Conservation (phyloP, 2,329 filamentous ascomycete genomes). For the Penicillium sp. region DNA sequence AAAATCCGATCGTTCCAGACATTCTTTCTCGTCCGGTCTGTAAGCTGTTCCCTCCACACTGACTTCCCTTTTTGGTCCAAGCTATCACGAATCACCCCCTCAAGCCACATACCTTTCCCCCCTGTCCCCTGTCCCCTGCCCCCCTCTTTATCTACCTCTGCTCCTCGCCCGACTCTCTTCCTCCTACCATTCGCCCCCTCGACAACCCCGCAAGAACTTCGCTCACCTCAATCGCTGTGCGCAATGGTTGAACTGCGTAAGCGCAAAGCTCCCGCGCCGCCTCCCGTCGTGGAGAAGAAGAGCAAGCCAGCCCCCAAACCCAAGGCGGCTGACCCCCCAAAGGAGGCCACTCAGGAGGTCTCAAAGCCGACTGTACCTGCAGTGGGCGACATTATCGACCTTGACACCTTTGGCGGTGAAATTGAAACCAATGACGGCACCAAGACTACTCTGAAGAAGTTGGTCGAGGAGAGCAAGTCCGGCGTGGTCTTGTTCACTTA, state of each 20-base stretch:
- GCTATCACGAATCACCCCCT: conserved; percentile 7
- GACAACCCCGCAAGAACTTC: background rate
- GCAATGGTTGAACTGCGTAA: conserved; percentile 63
- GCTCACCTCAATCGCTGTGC: background rate
- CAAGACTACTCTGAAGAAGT: conserved; percentile 75
- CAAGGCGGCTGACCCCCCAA: conserved; percentile 29
- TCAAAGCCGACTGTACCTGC: conserved; percentile 28
- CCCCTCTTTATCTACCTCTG: conserved; percentile 1
- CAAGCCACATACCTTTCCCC: conserved; percentile 7
- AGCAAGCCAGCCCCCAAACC: conserved; percentile 36
- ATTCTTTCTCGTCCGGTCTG: background rate
- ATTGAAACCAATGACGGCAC: conserved; percentile 83
- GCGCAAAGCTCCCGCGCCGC: conserved; percentile 58
- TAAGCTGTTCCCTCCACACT: background rate
- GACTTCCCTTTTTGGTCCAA: conserved; percentile 9
- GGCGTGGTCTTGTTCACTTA: conserved; percentile 95
- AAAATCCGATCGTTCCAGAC: conserved; percentile 2
- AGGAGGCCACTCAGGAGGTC: conserved; percentile 25
- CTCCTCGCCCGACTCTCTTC: background rate
- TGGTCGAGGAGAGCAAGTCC: conserved; percentile 79
- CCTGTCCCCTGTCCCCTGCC: background rate
- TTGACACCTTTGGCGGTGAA: conserved; percentile 65
- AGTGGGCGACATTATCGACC: conserved; percentile 57
- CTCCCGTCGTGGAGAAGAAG: conserved; percentile 44
- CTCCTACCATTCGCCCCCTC: background rate